Percentiles rank a stretch among this genome's conserved stretches.
Evolutionary conservation across 306 rosid species (phyloP).

Genomic region (Gynostemma pentaphyllum): DNA sequence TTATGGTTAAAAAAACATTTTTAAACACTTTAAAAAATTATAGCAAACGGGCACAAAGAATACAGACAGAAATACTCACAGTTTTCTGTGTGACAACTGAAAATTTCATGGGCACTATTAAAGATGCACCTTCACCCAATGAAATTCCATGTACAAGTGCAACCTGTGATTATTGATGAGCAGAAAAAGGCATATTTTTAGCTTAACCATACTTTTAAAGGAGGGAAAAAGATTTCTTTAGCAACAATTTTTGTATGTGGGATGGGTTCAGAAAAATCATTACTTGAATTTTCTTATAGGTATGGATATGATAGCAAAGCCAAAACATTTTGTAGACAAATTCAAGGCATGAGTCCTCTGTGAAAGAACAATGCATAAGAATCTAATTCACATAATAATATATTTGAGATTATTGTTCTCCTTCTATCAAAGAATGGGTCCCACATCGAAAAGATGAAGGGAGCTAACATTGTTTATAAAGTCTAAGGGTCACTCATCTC

Average conservation of each 20-base stretch:
- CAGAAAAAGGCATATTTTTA: not conserved
- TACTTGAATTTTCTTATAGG: slow-evolving; percentile 86
- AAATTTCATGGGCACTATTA: slow-evolving; percentile 81
- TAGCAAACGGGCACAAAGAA: too few relatives aligned
- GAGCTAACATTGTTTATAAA: too few relatives aligned
- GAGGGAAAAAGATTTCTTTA: not conserved
- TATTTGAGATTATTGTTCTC: not conserved
- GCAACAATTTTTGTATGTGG: not conserved
- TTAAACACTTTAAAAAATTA: too few relatives aligned
- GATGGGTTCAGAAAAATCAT: not conserved
- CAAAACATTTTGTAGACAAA: slow-evolving; percentile 84
- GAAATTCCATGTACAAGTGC: slow-evolving; percentile 82
- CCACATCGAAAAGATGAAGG: too few relatives aligned
- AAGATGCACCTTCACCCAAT: slow-evolving; percentile 95
- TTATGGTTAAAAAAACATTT: too few relatives aligned
- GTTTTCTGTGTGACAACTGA: slow-evolving; percentile 88
- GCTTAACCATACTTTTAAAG: not conserved
- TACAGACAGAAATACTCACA: slow-evolving; percentile 30
- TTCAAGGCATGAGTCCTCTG: slow-evolving; percentile 87
- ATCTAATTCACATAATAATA: not conserved
- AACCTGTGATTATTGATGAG: slow-evolving; percentile 34
- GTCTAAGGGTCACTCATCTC: too few relatives aligned
- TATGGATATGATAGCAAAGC: slow-evolving; percentile 83
- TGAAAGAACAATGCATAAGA: slow-evolving; percentile 17
- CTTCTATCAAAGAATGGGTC: not conserved